Base-by-base conservation (phyloP, 1,284 basidiomycete species). In the Afroboletus lepidellus region DNA sequence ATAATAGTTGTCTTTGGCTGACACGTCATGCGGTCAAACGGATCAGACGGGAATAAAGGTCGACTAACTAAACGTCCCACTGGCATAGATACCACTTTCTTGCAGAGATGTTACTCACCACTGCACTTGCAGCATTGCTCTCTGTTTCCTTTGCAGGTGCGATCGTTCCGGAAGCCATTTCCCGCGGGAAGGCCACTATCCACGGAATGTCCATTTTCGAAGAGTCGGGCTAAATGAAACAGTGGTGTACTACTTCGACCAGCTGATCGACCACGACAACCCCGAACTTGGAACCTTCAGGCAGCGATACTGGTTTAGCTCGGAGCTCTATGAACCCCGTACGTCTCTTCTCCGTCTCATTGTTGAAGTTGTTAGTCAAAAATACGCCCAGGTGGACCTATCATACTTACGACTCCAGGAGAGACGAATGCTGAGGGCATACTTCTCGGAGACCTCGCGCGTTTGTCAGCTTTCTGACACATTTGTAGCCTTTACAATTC, bases 181-280 rank as follows among this genome's bases (percentile, higher is more conserved):
- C n/a, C n/a, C n/a, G n/a, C n/a, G n/a, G n/a, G n/a, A n/a, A n/a
- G 27, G 27, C 27, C 27, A 29, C 27, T 29, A 29, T 11, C 27
- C 11, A 29, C 27, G 5, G 27, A 29, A n/a, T n/a, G 7, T 29
- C 27, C 27, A 29, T 29, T 11, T 18, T 0, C n/a, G n/a, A n/a
- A n/a, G n/a, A n/a, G n/a, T n/a, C n/a, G n/a, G n/a, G n/a, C n/a
- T n/a, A n/a, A n/a, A n/a, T n/a, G n/a, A n/a, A n/a, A n/a, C n/a
- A n/a, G n/a, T n/a, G n/a, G 75, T 77, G 3, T 88, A 85, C 68
- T 72, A 70, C 58, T 89, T 89, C 58, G 80, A 81, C 59, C 86
- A 88, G 63, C 70, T 88, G 54, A 85, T 88, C 50, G 86, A 90
- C 68, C 87, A 89, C 66, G 80, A 73, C 53, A 77, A 86, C 51